These are phyloP conservation scores for Trichoderma koningiopsis DNA, from an alignment of 2,329 filamentous ascomycete species.

Conservation along the genomic window DNA sequence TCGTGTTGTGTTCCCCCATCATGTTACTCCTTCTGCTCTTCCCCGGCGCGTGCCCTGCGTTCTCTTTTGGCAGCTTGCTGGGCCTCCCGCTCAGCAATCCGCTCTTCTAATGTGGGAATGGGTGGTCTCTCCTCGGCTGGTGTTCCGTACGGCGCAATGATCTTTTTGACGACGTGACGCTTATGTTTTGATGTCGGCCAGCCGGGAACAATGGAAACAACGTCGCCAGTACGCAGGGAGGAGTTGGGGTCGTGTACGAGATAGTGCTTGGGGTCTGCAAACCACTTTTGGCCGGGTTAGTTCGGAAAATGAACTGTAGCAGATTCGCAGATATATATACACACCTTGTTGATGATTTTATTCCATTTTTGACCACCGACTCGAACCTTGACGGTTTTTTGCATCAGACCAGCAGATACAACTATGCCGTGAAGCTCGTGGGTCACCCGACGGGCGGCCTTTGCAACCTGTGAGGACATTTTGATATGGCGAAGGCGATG, in stretches of 20 bases:
- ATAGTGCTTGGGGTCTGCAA: constrained; percentile 63
- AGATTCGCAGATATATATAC: constrained; percentile 5
- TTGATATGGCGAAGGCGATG: background rate
- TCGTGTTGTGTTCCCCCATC: constrained; percentile 25
- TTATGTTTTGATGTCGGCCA: constrained; percentile 68
- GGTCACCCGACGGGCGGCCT: constrained; percentile 48
- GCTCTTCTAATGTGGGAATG: constrained; percentile 66
- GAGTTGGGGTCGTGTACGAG: constrained; percentile 79
- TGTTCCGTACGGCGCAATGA: constrained; percentile 69
- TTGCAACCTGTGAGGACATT: constrained; percentile 48
- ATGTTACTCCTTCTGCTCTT: constrained; percentile 8
- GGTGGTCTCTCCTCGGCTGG: constrained; percentile 65
- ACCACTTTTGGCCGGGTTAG: constrained; percentile 47
- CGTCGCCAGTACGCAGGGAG: constrained; percentile 72
- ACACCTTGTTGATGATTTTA: constrained; percentile 70
- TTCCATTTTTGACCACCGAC: constrained; percentile 74
- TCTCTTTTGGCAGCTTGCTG: constrained; percentile 61
- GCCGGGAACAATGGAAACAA: constrained; percentile 69
- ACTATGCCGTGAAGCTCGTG: constrained; percentile 68
- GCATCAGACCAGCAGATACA: constrained; percentile 75
- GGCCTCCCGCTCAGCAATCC: constrained; percentile 55
- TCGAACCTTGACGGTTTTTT: constrained; percentile 77
- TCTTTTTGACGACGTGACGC: constrained; percentile 72
- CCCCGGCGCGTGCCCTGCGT: constrained; percentile 43
- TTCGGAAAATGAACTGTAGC: background rate